Evolutionary conservation across 352 stramenopile species (phyloP).

Genomic region (Phytopythium aichiense): DNA sequence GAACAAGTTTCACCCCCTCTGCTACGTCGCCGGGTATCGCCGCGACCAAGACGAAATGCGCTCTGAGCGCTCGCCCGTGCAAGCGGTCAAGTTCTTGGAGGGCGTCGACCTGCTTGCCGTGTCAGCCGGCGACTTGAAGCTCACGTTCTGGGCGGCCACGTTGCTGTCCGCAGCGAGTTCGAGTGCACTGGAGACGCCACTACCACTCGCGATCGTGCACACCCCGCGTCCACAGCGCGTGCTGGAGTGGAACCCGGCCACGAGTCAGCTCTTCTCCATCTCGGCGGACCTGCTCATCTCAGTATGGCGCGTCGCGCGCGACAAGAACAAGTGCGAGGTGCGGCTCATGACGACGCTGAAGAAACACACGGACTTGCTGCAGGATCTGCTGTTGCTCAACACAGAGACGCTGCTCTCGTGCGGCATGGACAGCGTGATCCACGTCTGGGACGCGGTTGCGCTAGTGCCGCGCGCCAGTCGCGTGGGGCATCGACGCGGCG

Average conservation of each 20-base stretch:
- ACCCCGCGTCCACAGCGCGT: slow-evolving; percentile 66
- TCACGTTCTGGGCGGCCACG: slow-evolving; percentile 69
- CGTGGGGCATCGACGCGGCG: slow-evolving; percentile 54
- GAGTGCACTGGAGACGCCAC: slow-evolving; percentile 55
- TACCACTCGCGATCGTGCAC: slow-evolving; percentile 60
- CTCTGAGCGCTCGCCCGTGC: slow-evolving; percentile 70
- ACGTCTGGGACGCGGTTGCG: slow-evolving; percentile 60
- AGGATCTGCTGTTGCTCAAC: slow-evolving; percentile 74
- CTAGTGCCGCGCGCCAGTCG: slow-evolving; percentile 42
- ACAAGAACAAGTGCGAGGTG: slow-evolving; percentile 45
- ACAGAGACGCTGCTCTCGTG: slow-evolving; percentile 62
- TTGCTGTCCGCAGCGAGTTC: slow-evolving; percentile 58
- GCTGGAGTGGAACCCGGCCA: slow-evolving; percentile 58
- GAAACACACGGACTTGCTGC: slow-evolving; percentile 64
- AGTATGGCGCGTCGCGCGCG: slow-evolving; percentile 49
- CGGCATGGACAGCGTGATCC: slow-evolving; percentile 74
- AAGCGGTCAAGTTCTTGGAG: slow-evolving; percentile 67
- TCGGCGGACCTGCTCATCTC: slow-evolving; percentile 66
- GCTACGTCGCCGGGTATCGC: slow-evolving; percentile 63
- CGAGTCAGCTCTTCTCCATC: slow-evolving; percentile 62
- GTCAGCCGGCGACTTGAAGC: slow-evolving; percentile 67
- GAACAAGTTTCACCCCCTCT: slow-evolving; percentile 74
- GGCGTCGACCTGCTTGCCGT: slow-evolving; percentile 58
- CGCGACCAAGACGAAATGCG: slow-evolving; percentile 73
- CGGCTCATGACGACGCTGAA: slow-evolving; percentile 50